Percentiles rank a stretch among this genome's conserved stretches.
Conservation (phyloP, 2,329 filamentous ascomycete species). For the Penicillium sp. region DNA sequence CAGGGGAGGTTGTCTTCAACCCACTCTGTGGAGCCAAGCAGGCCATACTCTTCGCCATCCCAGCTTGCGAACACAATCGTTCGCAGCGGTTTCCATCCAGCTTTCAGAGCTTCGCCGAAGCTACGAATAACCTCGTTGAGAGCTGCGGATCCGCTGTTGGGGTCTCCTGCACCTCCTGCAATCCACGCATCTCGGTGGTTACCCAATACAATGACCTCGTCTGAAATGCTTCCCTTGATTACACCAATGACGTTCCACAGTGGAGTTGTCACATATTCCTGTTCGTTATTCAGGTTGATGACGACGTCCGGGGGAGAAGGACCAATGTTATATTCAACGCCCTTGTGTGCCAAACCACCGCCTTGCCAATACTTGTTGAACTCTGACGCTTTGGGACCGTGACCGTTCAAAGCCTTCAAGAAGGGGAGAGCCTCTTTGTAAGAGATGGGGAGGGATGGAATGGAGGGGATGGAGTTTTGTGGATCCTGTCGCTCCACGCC, state of each 20-base stretch:
- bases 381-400: constrained; percentile 74
- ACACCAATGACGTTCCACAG: constrained; percentile 91
- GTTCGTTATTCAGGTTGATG: constrained; percentile 73
- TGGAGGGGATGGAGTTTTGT: constrained; percentile 70
- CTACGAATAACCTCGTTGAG: constrained; percentile 76
- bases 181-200: constrained; percentile 93
- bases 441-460: constrained; percentile 89
- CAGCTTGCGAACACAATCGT: constrained; percentile 90
- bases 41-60: constrained; percentile 82
- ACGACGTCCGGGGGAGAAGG: constrained; percentile 71
- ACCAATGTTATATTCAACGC: constrained; percentile 80
- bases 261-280: constrained; percentile 77
- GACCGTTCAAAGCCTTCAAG: constrained; percentile 84
- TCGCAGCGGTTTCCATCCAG: constrained; percentile 79
- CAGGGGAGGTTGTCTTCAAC: constrained; percentile 86
- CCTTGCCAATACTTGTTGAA: constrained; percentile 73
- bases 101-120: constrained; percentile 68
- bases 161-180: constrained; percentile 77
- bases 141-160: constrained; percentile 77
- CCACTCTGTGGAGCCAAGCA: constrained; percentile 88
- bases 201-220: constrained; percentile 87
- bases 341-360: constrained; percentile 73
- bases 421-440: constrained; percentile 84
- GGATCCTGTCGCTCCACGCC: constrained; percentile 75
- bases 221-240: constrained; percentile 79